Conservation (phyloP, 2,329 filamentous ascomycete species). For the Rugonectria rugulosa region DNA sequence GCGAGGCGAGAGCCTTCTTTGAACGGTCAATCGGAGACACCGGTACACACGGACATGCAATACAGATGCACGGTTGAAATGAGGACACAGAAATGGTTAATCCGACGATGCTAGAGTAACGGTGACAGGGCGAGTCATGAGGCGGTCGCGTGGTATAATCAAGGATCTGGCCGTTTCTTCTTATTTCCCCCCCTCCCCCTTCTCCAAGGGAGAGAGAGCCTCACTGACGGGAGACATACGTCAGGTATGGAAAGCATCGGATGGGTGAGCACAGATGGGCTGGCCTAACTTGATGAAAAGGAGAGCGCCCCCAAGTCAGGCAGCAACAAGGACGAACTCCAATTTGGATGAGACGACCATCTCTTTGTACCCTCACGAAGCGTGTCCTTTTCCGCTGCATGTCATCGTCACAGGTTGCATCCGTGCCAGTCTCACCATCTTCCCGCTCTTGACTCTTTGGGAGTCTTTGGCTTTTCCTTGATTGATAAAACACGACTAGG, state of each 20-base stretch:
- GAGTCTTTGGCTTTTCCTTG: too few species aligned
- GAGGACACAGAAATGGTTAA: conserved; percentile 23
- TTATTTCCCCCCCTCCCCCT: conserved; percentile 11
- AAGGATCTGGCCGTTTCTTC: conserved; percentile 22
- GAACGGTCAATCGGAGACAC: conserved; percentile 1
- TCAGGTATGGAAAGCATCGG: background rate
- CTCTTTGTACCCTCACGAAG: background rate
- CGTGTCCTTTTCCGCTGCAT: background rate
- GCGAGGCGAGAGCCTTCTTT: background rate
- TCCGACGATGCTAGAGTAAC: conserved; percentile 24
- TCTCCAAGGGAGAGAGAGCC: background rate
- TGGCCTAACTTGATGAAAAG: conserved; percentile 14
- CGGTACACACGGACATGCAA: background rate
- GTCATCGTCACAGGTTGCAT: background rate
- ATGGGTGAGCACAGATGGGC: conserved; percentile 5
- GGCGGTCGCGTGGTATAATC: conserved; percentile 35
- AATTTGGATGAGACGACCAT: conserved; percentile 6
- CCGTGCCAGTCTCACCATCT: background rate
- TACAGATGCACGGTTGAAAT: conserved; percentile 21
- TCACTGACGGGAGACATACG: background rate
- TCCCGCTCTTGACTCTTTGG: background rate
- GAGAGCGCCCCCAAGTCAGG: conserved; percentile 1
- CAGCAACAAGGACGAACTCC: background rate
- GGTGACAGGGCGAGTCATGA: conserved; percentile 27
- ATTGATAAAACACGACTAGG: too few species aligned